Conservation (phyloP, 495 filamentous ascomycete species). For the Aspergillus heteromorphus region DNA sequence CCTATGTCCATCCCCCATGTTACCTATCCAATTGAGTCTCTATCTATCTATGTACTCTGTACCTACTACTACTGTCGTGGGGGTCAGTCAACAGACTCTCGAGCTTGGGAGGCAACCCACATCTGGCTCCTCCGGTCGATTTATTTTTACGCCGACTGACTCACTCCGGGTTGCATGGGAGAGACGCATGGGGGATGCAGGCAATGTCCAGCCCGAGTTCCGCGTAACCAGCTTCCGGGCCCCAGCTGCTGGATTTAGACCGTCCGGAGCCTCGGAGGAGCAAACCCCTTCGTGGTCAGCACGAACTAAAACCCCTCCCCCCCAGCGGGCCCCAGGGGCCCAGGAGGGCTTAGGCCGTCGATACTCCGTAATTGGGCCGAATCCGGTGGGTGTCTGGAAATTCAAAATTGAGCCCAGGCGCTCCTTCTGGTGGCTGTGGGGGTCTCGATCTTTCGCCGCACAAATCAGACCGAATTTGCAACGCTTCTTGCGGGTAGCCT, state of each 20-base stretch:
- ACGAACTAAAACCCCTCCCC: background rate
- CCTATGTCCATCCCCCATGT: no score
- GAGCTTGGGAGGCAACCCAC: background rate
- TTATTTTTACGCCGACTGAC: background rate
- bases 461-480: background rate
- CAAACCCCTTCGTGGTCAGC: background rate
- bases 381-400: background rate
- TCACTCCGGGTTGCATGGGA: background rate
- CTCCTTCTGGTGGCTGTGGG: background rate
- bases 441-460: background rate
- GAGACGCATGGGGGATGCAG: background rate
- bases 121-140: background rate
- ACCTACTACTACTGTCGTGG: background rate
- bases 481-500: background rate
- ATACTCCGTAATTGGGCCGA: background rate
- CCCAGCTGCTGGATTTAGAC: conserved; percentile 7
- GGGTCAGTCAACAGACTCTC: background rate
- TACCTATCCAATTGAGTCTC: background rate
- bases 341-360: background rate
- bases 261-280: background rate
- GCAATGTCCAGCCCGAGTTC: conserved; percentile 2
- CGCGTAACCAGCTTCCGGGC: conserved; percentile 12
- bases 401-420: conserved; percentile 4
- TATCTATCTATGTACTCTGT: background rate
- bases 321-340: no score